Base-by-base conservation (phyloP, 1,284 basidiomycete species). In the Omphalotus olearius region DNA sequence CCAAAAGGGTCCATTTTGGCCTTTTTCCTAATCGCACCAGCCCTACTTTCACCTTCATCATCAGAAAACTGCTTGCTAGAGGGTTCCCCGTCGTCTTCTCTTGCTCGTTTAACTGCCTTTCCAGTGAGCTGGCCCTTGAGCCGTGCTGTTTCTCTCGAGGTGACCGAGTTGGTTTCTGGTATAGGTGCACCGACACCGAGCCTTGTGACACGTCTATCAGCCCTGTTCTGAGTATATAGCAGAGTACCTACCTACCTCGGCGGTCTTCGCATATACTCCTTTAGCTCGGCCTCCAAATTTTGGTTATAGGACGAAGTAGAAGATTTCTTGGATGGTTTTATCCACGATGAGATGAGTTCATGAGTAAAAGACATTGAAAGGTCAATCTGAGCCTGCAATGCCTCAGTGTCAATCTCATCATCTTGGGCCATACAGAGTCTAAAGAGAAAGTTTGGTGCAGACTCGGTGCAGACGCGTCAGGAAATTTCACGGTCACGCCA, bases 301-400 rank as follows among this genome's bases (percentile, higher is more conserved):
- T 62, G 65, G 54, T 63, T 56, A 39, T 53, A 38, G 20, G 66
- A 61, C 58, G 60, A 63, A 60, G 3, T 23, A 58, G 58, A 53
- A 62, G 57, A 35, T 35, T 67, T 67, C 35, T 65, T 64, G 49
- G 69, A 63, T 17, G 83, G 74, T 59, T 80, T 77, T 57, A 90
- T 72, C 88, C 88, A 90, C 48, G 86, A 84, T 13, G 83, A 74
- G 35, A 88, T 79, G 56, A 90, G 71, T 61, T 79, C 74, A 57
- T 88, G 77, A 1, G 82, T 80, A 64, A 84, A 80, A 3, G 87
- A 81, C 78, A 90, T 78, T n/a, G 87, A 81, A 61, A 87, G 70
- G 66, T 90, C 84, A 52, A 89, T 80, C 65, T 85, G 82, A 25
- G 86, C 85, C 62, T 89, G 87, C 33, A 90, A 70, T 35, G 76